Evolutionary conservation across 2,329 filamentous ascomycete species (phyloP), one percentile per base, ranked within the genome.

Genomic region (Metarhizium robertsii): DNA sequence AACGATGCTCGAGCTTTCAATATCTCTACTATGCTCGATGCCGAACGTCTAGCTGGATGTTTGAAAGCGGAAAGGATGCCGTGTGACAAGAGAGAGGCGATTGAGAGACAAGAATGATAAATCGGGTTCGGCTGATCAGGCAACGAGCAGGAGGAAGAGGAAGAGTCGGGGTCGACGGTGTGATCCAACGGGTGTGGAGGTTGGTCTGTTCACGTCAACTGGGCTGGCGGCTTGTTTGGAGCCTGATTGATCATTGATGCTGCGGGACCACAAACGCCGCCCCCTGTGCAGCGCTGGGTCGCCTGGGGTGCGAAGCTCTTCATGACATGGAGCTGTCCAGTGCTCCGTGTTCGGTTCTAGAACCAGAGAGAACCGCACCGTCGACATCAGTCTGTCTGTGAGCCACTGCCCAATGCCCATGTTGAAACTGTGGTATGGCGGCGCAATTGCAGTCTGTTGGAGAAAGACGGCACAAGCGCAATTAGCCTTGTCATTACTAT

Each of bases 301-400:
- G 25, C 45, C 25, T 48, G 42, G 40, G 40, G 11, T n/a, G 16
- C 6, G 40, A 14, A 43, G 16, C 16, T 43, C 40, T 18, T 14
- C 6, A 16, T 6, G 40, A 43, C 11, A 6, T 43, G n/a, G n/a
- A 43, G 45, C 54, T 45, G n/a, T 43, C 30, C n/a, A 45, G 20
- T 30, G 7, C 49, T 46, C 47, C 52, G 40, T 55, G 52, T 45
- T 49, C 52, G 58, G 58, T 66, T 65, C 64, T 67, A 63, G 65
- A 67, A 66, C 43, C 60, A 55, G 47, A 53, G 58, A 65, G 65
- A 66, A 67, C 6, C 7, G 4, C 4, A 25, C 25, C 25, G 4
- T 25, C 25, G 25, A 25, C 25, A 25, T 25, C 25, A 25, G 25
- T 25, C 25, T 25, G 25, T 25, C 42, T 8, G 6, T 25, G 18